Percentiles rank a stretch among this genome's conserved stretches.
These are phyloP conservation scores for Arbutus unedo DNA, from an alignment of 148 eudicot species.

Conservation along the genomic window DNA sequence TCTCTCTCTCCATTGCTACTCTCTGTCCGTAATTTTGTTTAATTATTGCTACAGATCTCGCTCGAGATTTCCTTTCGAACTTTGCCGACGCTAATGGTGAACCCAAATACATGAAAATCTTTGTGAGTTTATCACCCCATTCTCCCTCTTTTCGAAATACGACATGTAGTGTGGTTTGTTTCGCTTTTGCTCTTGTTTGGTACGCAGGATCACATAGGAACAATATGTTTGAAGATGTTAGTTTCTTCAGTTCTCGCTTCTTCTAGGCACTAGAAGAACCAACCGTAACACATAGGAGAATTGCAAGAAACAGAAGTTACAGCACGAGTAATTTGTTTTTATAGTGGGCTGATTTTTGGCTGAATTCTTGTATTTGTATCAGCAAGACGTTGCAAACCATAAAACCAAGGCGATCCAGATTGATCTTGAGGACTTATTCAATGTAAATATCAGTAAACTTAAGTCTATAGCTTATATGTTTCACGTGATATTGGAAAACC, in stretches of 20 bases:
- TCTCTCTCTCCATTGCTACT: not conserved
- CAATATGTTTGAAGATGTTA: not conserved
- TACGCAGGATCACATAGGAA: not conserved
- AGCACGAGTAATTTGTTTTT: not conserved
- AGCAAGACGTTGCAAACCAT: constrained; percentile 98
- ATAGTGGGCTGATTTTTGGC: not conserved
- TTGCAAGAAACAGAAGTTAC: not conserved
- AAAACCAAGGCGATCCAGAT: constrained; percentile 69
- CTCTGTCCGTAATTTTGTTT: not conserved
- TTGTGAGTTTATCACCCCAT: constrained; percentile 37
- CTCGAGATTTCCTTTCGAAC: constrained; percentile 65
- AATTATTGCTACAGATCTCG: constrained; percentile 40
- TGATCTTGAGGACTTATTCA: constrained; percentile 72
- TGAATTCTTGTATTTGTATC: constrained; percentile 15
- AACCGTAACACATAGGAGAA: not conserved
- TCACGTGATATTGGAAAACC: constrained; percentile 12
- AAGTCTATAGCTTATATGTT: not conserved
- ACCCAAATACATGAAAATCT: constrained; percentile 66
- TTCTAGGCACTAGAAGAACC: not conserved
- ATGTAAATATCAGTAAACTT: constrained; percentile 31
- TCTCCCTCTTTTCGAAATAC: not conserved
- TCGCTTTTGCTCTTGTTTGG: not conserved
- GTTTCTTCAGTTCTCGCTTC: not conserved
- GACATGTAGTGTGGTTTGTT: not conserved
- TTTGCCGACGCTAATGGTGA: constrained; percentile 80